Conservation (phyloP, 129 eudicot species). For the Smallanthus sonchifolius region DNA sequence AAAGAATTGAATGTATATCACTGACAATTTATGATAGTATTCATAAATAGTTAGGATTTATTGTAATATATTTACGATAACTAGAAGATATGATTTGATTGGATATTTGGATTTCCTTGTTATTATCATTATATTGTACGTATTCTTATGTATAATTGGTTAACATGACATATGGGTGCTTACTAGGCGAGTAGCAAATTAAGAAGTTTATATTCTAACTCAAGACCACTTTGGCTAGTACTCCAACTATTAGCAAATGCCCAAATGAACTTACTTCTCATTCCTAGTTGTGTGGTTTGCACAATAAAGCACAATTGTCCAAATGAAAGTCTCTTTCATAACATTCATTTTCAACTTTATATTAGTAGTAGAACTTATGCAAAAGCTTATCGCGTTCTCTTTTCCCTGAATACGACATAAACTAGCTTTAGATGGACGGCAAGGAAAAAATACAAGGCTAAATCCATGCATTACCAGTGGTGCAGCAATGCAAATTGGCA, state of each 20-base stretch:
- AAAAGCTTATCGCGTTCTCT: conserved; percentile 29
- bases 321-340: conserved; percentile 6
- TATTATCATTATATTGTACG: no score
- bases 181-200: no score
- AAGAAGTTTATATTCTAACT: no score
- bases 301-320: conserved; percentile 7
- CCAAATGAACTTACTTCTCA: neutral
- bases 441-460: neutral
- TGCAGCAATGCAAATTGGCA: neutral
- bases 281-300: conserved; percentile 12
- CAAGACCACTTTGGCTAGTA: no score
- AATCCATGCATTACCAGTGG: conserved; percentile 2
- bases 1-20: no score
- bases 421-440: conserved; percentile 21
- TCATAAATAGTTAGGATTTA: no score
- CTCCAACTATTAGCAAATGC: neutral
- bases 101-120: no score
- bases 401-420: conserved; percentile 31
- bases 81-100: no score
- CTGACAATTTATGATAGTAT: no score
- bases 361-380: conserved; percentile 11
- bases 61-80: no score
- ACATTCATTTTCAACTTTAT: conserved; percentile 28
- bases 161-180: no score
- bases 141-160: no score